Evolutionary conservation across 257 asterid genomes (phyloP).

Genomic region (Salvia hispanica): DNA sequence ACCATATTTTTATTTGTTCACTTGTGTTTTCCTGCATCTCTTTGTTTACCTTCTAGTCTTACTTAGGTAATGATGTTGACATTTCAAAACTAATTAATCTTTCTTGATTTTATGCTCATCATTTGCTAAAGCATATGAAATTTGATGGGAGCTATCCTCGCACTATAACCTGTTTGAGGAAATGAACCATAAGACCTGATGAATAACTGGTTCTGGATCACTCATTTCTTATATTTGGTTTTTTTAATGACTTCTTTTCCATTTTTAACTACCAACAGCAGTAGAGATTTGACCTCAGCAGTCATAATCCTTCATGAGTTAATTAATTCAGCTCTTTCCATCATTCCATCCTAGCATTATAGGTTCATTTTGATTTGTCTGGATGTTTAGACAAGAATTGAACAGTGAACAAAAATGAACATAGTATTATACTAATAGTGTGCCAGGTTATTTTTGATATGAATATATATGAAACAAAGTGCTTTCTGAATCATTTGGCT

Average conservation of each 20-base stretch:
- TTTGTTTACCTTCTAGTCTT: conserved; percentile 18
- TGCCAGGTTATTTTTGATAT: not conserved
- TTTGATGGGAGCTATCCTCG: conserved; percentile 24
- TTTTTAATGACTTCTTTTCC: not conserved
- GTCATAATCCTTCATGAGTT: conserved; percentile 15
- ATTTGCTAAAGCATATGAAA: not conserved
- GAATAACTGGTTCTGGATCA: not conserved
- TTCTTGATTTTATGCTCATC: not conserved
- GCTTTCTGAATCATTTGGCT: not conserved
- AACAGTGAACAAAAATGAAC: not conserved
- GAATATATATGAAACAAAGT: not conserved
- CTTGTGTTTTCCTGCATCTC: conserved; percentile 12
- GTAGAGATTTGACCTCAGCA: conserved; percentile 1
- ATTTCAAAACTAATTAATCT: not conserved
- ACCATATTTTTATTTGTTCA: not conserved
- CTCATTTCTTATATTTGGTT: not conserved
- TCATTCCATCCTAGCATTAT: not conserved
- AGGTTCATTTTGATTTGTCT: conserved; percentile 1
- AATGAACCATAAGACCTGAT: conserved; percentile 18
- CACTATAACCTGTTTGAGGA: conserved; percentile 15
- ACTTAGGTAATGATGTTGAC: conserved; percentile 8
- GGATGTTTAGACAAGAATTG: conserved; percentile 18
- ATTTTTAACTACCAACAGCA: not conserved
- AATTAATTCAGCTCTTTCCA: not conserved
- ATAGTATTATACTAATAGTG: not conserved